Evolutionary conservation across 2,329 filamentous ascomycete species (phyloP).

Genomic region (Fusarium virguliforme): DNA sequence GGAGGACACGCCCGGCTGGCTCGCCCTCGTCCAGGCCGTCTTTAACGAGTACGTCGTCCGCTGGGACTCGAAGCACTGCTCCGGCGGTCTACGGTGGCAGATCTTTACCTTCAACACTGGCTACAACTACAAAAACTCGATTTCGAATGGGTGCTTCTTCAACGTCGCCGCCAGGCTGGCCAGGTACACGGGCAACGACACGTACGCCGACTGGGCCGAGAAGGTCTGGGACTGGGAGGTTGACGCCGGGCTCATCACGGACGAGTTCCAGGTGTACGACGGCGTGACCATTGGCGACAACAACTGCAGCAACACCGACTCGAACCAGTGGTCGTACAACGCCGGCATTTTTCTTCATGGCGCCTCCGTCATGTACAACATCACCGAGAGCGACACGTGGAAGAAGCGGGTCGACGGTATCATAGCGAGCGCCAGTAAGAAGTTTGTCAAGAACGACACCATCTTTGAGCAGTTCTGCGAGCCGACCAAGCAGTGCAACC

Average conservation of each 20-base stretch:
- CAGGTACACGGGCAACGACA: conserved; percentile 83
- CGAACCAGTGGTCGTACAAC: conserved; percentile 80
- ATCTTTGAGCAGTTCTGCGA: conserved; percentile 81
- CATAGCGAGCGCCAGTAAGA: conserved; percentile 63
- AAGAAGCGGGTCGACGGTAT: conserved; percentile 73
- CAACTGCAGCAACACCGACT: conserved; percentile 68
- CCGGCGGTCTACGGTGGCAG: conserved; percentile 88
- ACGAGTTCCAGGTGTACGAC: conserved; percentile 70
- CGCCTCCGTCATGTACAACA: conserved; percentile 74
- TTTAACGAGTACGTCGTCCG: conserved; percentile 83
- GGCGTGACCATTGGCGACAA: conserved; percentile 58
- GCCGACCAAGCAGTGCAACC: conserved; percentile 72
- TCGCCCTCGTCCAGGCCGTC: conserved; percentile 83
- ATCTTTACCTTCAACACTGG: conserved; percentile 85
- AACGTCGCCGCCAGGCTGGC: conserved; percentile 80
- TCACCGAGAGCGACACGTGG: conserved; percentile 70
- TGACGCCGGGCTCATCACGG: conserved; percentile 70
- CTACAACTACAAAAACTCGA: conserved; percentile 78
- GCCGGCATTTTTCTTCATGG: conserved; percentile 76
- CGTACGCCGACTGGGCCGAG: conserved; percentile 83
- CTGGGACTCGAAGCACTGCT: conserved; percentile 77
- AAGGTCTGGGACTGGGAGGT: conserved; percentile 78
- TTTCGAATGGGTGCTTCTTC: conserved; percentile 80
- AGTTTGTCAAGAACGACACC: conserved; percentile 70
- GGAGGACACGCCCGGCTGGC: conserved; percentile 76